phyloP scores from a whole-genome alignment of 2,329 filamentous ascomycete genomes.

The Tricladium varicosporioides region DNA sequence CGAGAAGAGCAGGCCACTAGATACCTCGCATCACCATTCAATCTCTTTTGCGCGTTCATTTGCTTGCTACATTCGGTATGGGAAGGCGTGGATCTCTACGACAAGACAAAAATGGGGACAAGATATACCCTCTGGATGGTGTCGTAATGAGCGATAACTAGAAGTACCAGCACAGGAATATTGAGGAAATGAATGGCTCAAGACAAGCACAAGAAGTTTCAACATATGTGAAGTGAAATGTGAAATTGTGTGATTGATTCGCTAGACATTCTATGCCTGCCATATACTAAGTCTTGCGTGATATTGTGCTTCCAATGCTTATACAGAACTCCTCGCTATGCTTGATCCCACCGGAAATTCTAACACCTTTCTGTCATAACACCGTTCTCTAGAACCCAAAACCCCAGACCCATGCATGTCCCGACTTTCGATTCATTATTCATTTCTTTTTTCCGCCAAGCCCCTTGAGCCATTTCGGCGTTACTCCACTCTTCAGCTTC shows the following conservation, averaged over 20 bases:
- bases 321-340: conserved; percentile 30
- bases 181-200: conserved; percentile 23
- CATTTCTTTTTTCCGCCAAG: conserved; percentile 64
- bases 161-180: conserved; percentile 15
- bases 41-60: not conserved
- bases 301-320: not conserved
- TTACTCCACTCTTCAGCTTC: conserved; percentile 39
- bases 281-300: too few relatives aligned
- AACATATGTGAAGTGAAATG: too few relatives aligned
- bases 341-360: conserved; percentile 9
- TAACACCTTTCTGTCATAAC: not conserved
- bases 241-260: not conserved
- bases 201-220: too few relatives aligned
- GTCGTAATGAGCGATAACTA: conserved; percentile 16
- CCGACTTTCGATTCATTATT: not conserved
- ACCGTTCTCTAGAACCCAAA: too few relatives aligned
- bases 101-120: conserved; percentile 9
- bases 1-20: conserved; percentile 76
- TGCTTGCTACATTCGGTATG: too few relatives aligned
- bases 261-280: not conserved
- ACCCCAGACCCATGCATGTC: not conserved
- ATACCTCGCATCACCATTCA: conserved; percentile 27
- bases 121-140: conserved; percentile 4
- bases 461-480: conserved; percentile 71
- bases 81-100: conserved; percentile 30